Evolutionary conservation across 371 early-diverging fungal species (phyloP), one percentile per base, ranked within the genome.

Genomic region (Mucor velutinosus): DNA sequence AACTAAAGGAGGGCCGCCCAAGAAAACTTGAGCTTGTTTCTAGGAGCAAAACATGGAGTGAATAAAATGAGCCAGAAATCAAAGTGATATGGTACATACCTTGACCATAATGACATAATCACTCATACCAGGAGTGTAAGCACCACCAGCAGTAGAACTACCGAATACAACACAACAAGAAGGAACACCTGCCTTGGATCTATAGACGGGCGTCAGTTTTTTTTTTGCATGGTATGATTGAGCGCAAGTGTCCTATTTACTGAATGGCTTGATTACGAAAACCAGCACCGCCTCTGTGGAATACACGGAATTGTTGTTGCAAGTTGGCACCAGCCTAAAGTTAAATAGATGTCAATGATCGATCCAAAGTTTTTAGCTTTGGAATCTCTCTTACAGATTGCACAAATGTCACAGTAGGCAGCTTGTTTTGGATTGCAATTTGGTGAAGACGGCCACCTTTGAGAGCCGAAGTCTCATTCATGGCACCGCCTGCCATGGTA

Each of bases 101-200:
- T 91, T 89, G 64, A 91, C 89, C 88, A 92, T 87, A 58, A 92
- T 88, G 8, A 86, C 81, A 75, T 90, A 91, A 69, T 92, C 92
- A 59, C 88, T 87, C 90, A 92, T 89, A 53, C 88, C 90, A 33
- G 91, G 90, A 41, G 84, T 81, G 64, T 92, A 92, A 8, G 92
- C 92, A 39, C 92, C 92, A 32, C 92, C 92, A 6, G 92, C 92
- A 4, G 92, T 92, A n/a, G 91, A 87, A 45, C 86, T 90, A 39
- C 92, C 92, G 76, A 92, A 90, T 7, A 91, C 91, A 14, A 92
- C 84, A 55, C 86, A 85, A 56, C 83, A 88, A 0, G 90, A 87
- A 6, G 92, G 92, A 14, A 92, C 76, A 45, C 85, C 87, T 8
- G 81, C 79, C 65, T 91, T 92, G 55, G 90, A 89, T 72, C 92